phyloP scores from a whole-genome alignment of 1,139 yeast genomes.

The Petasospora fabianii region DNA sequence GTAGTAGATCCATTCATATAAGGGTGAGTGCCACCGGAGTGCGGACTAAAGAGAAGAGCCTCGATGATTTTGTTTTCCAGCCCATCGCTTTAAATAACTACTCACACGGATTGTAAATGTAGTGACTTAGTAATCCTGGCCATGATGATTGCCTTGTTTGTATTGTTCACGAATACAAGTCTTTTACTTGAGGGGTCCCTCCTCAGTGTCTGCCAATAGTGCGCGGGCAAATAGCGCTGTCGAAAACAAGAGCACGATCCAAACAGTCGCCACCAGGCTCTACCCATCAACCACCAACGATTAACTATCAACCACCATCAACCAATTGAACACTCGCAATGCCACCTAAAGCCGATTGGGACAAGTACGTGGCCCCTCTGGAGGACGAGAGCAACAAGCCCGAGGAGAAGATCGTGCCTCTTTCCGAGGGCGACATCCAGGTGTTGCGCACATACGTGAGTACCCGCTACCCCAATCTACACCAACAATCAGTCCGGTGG shows the following conservation, averaged over 20 bases:
- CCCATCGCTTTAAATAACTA: too few relatives aligned
- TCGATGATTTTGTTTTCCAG: too few relatives aligned
- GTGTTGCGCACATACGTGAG: conserved; percentile 80
- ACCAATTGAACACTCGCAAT: conserved; percentile 20
- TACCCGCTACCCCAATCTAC: conserved; percentile 10
- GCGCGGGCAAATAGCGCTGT: conserved; percentile 1
- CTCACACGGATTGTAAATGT: background rate
- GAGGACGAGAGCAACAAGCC: conserved; percentile 58
- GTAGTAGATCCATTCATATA: too few relatives aligned
- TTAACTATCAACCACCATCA: background rate
- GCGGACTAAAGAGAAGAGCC: too few relatives aligned
- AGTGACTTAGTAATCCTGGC: background rate
- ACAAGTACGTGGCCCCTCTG: conserved; percentile 82
- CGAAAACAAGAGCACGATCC: background rate
- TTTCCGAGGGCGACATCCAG: conserved; percentile 95
- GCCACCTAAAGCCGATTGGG: conserved; percentile 78
- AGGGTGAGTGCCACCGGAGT: too few relatives aligned
- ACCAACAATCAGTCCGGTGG: too few relatives aligned
- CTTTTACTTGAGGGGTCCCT: background rate
- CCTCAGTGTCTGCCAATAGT: background rate
- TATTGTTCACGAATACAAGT: too few relatives aligned
- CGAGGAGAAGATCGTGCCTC: conserved; percentile 77
- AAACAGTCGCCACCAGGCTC: conserved; percentile 2
- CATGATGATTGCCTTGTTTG: too few relatives aligned
- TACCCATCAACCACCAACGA: background rate